Evolutionary conservation across 2,329 filamentous ascomycete genomes (phyloP).

Genomic region (Purpureocillium lavendulum): DNA sequence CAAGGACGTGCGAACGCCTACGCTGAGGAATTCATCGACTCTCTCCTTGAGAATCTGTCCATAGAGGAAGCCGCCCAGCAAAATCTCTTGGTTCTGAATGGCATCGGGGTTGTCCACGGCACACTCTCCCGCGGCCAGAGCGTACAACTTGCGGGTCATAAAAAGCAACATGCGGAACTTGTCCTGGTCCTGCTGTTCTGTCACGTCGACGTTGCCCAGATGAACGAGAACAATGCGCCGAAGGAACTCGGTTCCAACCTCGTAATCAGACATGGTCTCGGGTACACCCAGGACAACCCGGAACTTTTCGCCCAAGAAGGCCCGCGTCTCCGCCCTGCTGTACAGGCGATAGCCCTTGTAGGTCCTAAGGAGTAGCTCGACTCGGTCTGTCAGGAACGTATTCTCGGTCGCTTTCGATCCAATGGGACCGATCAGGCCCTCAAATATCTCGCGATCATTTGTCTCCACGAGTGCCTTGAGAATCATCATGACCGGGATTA

Average conservation of each 20-base stretch:
- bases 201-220: constrained; percentile 77
- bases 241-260: constrained; percentile 85
- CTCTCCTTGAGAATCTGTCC: constrained; percentile 93
- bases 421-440: constrained; percentile 75
- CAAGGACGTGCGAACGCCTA: constrained; percentile 40
- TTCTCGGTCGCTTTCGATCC: constrained; percentile 73
- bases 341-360: constrained; percentile 89
- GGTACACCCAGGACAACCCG: constrained; percentile 77
- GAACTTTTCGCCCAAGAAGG: constrained; percentile 88
- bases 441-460: constrained; percentile 92
- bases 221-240: constrained; percentile 87
- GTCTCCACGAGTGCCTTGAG: constrained; percentile 92
- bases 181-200: constrained; percentile 74
- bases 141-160: constrained; percentile 94
- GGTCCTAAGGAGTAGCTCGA: constrained; percentile 83
- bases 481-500: constrained; percentile 95
- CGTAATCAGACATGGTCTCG: constrained; percentile 76
- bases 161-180: constrained; percentile 93
- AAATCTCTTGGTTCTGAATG: constrained; percentile 89
- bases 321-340: constrained; percentile 69
- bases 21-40: constrained; percentile 75
- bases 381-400: constrained; percentile 90
- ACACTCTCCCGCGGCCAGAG: constrained; percentile 86
- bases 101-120: constrained; percentile 93
- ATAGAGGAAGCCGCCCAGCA: constrained; percentile 89